Evolutionary conservation across 768 basidiomycete species (phyloP), one percentile per base, ranked within the genome.

Genomic region (Tricholoma bakamatsutake): DNA sequence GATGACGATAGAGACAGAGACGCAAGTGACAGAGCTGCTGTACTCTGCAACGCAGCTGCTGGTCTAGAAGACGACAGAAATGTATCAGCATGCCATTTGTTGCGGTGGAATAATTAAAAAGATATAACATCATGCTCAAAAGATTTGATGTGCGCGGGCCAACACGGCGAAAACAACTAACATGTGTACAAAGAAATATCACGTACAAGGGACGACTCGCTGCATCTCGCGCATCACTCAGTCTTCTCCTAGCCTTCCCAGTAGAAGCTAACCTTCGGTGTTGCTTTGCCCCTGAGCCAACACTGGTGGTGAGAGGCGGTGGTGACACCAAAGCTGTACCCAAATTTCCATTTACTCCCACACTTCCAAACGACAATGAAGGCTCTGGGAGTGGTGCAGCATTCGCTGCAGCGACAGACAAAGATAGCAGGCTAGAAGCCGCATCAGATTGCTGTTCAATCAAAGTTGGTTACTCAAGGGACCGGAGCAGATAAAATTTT

Each of bases 221-320:
- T 43, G 90, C 90, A 68, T 90, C 89, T 49, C 86, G 76, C 24
- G 88, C 89, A 67, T 91, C 90, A 68, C 87, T 90, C 59, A 89
- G 67, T 55, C 90, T 75, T 62, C 90, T 78, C 65, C 83, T 81
- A 24, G 80, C 76, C 69, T 87, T 83, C 17, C 88, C 85, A 10
- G 82, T 78, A 0, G 88, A 90, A 15, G 87, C 83, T 17, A 89
- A 71, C 15, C 88, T 77, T 52, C 89, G 82, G 67, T 89, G 87
- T 62, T 87, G 74, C 62, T 72, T 80, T 51, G 66, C 61, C 30
- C 67, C 68, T 56, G 54, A 61, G 52, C 65, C 67, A 52, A 64
- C 59, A 40, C 67, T 68, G 6, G 69, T 59, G 9, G 62, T 62
- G 46, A 70, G 55, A 59, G 69, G 63, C 48, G 68, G 64, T 12